Evolutionary conservation across 495 filamentous ascomycete species (phyloP), one percentile per base, ranked within the genome.

Genomic region (Aspergillus baeticus): DNA sequence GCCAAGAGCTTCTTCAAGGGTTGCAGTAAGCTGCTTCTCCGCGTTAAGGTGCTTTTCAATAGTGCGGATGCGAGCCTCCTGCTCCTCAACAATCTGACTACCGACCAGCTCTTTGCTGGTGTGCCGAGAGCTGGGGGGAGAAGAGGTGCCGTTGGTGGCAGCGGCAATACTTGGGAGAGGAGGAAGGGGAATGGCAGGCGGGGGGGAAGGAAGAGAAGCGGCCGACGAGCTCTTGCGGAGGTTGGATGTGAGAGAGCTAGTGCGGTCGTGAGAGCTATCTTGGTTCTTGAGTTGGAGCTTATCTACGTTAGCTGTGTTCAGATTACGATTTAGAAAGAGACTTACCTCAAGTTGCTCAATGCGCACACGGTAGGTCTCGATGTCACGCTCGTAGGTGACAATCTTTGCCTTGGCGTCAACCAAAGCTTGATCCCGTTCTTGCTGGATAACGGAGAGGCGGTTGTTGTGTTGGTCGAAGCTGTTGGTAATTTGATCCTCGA

Each of bases 1-100:
- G 6, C 90, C 91, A 37, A 98, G 81, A 21, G 94, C 95, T 73
- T 98, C 93, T 67, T 98, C 94, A 31, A 98, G 80, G 29, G 92
- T 96, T 17, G 88, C 84, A 5, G 93, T 98, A 22, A 98, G 85
- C 66, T 98, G 93, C 69, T 96, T 96, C 77, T 98, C 94, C 22
- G 95, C 92, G 57, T 87, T 88, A 29, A 98, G 83, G 67, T 98
- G 92, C 77, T 96, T 96, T 77, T 98, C 94, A 59, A 98, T 96
- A 21, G 92, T 93, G 43, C 88, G 86, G 66, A 98, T 95, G 44
- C 91, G 93, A 36, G 88, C 86, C 69, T 98, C 95, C 67, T 96
- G 91, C 59, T 98, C 94, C 61, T 98, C 93, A 45, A 78, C 71
- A 6, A 80, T 36, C 65, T 90, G 85, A 26, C 79, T 77, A 44